Base-by-base conservation (phyloP, 441 rosid species). In the Cnidoscolus chayamansa region DNA sequence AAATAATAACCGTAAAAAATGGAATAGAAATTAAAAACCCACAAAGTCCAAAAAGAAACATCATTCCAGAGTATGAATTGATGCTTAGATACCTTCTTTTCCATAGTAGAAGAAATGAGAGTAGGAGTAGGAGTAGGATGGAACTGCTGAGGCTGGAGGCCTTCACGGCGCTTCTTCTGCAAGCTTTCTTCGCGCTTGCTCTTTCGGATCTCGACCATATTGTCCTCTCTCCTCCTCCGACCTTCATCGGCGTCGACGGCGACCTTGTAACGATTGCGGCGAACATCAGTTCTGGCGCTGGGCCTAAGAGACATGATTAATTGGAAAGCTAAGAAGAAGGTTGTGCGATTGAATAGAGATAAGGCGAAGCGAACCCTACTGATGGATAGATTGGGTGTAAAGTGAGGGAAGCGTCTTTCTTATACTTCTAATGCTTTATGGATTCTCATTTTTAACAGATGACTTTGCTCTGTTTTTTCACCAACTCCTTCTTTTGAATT, bases 211-310 rank as follows among this genome's bases (percentile, higher is more conserved):
- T 90, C 96, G 68, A 92, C 97, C 96, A 90, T 83, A 67, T 85
- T 87, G 67, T 92, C 96, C 74, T 92, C 94, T 45, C 97, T 83
- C 80, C 96, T 81, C 81, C 94, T 81, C 19, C 94, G 82, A 0
- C 96, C 97, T 59, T 92, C 96, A 57, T 92, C 96, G n/a, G 94
- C 94, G 81, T 92, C 96, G 17, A 92, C 97, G 12, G 94, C 89
- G 20, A 89, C 92, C 78, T 92, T 90, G 87, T 90, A 90, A 16
- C 87, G 80, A 83, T 86, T 92, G 73, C 94, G 89, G 61, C 96
- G 91, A 49, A 80, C 88, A 78, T 90, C 96, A 10, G 89, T 83
- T 82, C 84, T 87, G 0, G 86, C 85, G 84, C 55, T 92, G 1
- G 97, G 96, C 72, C 92, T 83, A 82, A 92, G 76, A 67, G 97